Conservation (phyloP, 2,329 filamentous ascomycete species). For the Macrophomina phaseolina region DNA sequence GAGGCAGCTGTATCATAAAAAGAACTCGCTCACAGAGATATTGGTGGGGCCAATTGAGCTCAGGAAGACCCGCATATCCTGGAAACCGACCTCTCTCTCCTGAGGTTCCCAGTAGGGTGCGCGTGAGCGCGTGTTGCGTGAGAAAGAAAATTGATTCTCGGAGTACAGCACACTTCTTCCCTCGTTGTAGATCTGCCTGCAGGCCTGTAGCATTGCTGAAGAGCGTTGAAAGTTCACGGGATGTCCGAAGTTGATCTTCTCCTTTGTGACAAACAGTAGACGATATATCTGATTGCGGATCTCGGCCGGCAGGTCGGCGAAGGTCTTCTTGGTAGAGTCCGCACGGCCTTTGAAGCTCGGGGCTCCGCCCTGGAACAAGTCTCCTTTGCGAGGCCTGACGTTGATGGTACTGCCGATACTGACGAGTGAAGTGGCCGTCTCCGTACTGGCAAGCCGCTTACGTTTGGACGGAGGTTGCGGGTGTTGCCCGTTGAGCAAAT, state of each 20-base stretch:
- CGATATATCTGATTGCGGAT: conserved; percentile 56
- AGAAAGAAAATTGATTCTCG: conserved; percentile 56
- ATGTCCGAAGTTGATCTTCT: conserved; percentile 43
- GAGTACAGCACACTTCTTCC: conserved; percentile 56
- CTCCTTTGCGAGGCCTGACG: neutral
- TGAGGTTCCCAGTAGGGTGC: conserved; percentile 48
- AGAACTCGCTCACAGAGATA: conserved; percentile 34
- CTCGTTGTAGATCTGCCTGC: conserved; percentile 52
- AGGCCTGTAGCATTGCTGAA: conserved; percentile 53
- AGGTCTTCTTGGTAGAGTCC: conserved; percentile 30
- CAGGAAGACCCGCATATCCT: conserved; percentile 52
- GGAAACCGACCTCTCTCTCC: conserved; percentile 56
- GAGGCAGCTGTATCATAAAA: neutral
- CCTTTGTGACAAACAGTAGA: conserved; percentile 45
- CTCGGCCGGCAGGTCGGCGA: conserved; percentile 50
- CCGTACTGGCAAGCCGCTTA: neutral
- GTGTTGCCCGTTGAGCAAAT: conserved; percentile 29
- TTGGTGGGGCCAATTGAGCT: conserved; percentile 56
- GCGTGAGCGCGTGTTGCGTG: conserved; percentile 44
- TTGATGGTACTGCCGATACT: conserved; percentile 4
- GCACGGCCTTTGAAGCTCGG: neutral
- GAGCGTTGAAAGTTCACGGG: conserved; percentile 48
- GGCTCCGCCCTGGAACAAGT: neutral
- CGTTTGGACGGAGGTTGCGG: neutral
- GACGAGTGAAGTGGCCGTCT: neutral